These are phyloP conservation scores for Diaporthe ampelina DNA, from an alignment of 2,329 filamentous ascomycete genomes.

Conservation along the genomic window DNA sequence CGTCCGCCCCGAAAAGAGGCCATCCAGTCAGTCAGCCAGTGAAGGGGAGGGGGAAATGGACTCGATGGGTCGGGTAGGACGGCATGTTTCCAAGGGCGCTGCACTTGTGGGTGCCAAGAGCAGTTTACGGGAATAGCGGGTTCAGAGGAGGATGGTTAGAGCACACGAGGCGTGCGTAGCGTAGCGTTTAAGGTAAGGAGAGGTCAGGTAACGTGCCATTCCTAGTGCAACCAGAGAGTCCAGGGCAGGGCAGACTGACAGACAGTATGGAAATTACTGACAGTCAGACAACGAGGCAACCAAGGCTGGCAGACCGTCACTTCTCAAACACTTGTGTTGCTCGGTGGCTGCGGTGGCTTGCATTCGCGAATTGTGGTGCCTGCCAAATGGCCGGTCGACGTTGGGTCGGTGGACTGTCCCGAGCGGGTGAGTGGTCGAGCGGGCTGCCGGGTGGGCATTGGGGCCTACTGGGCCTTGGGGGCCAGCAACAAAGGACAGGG, in stretches of 20 bases:
- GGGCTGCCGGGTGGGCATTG: not conserved
- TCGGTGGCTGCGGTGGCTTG: constrained; percentile 4
- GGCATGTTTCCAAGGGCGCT: constrained; percentile 12
- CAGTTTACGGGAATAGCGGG: constrained; percentile 29
- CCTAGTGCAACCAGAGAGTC: not conserved
- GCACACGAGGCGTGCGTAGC: constrained; percentile 17
- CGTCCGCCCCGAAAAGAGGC: not conserved
- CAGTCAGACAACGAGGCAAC: too few relatives aligned
- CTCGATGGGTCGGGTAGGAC: constrained; percentile 12
- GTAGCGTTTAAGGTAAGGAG: constrained; percentile 9
- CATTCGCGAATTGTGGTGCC: not conserved
- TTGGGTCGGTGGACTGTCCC: not conserved
- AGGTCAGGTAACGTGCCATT: constrained; percentile 25
- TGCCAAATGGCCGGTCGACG: not conserved
- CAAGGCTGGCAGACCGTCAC: not conserved
- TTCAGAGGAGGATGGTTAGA: constrained; percentile 16
- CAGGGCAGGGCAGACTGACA: too few relatives aligned
- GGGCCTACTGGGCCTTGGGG: not conserved
- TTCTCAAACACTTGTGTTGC: not conserved
- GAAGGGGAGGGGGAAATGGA: not conserved
- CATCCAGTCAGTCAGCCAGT: not conserved
- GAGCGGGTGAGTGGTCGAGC: not conserved
- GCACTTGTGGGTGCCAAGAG: constrained; percentile 32
- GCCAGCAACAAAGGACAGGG: not conserved
- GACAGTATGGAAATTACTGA: not conserved